phyloP scores from a whole-genome alignment of 169 alveolate species.

The Cryptosporidium viatorum region DNA sequence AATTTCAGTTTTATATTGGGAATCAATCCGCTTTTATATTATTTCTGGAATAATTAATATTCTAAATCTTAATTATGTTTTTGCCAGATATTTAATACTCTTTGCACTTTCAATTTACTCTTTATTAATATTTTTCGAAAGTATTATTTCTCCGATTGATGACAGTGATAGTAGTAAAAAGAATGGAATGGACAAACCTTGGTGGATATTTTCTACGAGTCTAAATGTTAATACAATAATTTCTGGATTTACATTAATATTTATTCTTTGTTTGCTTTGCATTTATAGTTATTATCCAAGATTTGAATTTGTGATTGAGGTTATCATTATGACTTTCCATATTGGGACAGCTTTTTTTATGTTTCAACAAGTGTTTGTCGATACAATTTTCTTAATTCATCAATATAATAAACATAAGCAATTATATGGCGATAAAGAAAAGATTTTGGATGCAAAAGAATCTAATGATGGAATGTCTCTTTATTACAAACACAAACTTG shows the following conservation, averaged over 20 bases:
- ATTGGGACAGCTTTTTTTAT: not conserved
- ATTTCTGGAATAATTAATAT: conserved; percentile 4
- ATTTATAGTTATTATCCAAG: conserved; percentile 32
- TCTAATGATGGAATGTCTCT: conserved; percentile 56
- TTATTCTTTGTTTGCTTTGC: conserved; percentile 30
- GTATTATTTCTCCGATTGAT: conserved; percentile 48
- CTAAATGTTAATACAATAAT: not conserved
- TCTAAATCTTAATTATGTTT: conserved; percentile 19
- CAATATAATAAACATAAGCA: conserved; percentile 52
- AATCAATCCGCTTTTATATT: conserved; percentile 35
- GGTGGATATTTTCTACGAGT: conserved; percentile 62
- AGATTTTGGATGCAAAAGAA: conserved; percentile 46
- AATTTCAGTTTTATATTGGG: conserved; percentile 50
- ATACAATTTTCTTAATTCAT: conserved; percentile 28
- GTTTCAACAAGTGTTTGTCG: conserved; percentile 34
- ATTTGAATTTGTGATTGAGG: not conserved
- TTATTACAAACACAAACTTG: conserved; percentile 62
- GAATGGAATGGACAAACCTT: conserved; percentile 52
- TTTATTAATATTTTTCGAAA: conserved; percentile 17
- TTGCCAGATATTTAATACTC: conserved; percentile 27
- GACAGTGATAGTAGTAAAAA: conserved; percentile 10
- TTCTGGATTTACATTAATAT: conserved; percentile 2
- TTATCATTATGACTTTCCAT: conserved; percentile 9
- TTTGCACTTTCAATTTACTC: conserved; percentile 47
- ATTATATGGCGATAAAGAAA: conserved; percentile 50